These are phyloP conservation scores for Citropsis articulata DNA, from an alignment of 345 rosid genomes.

Conservation along the genomic window DNA sequence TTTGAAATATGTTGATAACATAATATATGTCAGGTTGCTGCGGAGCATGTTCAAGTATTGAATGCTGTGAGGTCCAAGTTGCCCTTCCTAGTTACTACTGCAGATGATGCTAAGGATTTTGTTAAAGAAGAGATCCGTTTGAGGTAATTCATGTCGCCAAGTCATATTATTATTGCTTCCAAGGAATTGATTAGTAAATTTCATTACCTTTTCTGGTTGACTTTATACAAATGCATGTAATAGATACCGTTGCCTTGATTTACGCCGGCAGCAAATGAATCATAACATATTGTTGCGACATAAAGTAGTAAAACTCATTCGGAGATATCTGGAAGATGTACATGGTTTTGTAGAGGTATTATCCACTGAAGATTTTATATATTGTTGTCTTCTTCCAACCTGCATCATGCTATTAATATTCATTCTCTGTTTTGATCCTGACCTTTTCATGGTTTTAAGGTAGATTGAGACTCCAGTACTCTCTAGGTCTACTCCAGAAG, in stretches of 20 bases:
- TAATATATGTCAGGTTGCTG: background rate
- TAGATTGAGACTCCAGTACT: conserved; percentile 99
- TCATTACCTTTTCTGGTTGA: background rate
- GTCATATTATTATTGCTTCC: background rate
- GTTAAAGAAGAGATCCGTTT: conserved; percentile 83
- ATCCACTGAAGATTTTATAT: conserved; percentile 1
- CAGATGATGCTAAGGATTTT: conserved; percentile 74
- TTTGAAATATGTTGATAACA: background rate
- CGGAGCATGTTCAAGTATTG: conserved; percentile 19
- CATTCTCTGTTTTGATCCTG: conserved; percentile 32
- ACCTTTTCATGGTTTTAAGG: conserved; percentile 47
- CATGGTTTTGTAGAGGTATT: conserved; percentile 86
- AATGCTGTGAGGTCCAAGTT: conserved; percentile 81
- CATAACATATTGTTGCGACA: conserved; percentile 76
- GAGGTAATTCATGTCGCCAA: conserved; percentile 43
- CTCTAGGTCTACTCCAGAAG: conserved; percentile 96
- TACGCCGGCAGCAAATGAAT: conserved; percentile 88
- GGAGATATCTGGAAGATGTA: conserved; percentile 82
- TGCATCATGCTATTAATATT: background rate
- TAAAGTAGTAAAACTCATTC: conserved; percentile 79
- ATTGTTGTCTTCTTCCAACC: background rate
- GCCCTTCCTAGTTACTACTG: conserved; percentile 79
- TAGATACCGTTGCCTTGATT: conserved; percentile 92
- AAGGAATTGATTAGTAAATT: background rate
- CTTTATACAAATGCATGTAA: background rate